phyloP scores from a whole-genome alignment of 352 stramenopile genomes.

The Pythium periplocum region DNA sequence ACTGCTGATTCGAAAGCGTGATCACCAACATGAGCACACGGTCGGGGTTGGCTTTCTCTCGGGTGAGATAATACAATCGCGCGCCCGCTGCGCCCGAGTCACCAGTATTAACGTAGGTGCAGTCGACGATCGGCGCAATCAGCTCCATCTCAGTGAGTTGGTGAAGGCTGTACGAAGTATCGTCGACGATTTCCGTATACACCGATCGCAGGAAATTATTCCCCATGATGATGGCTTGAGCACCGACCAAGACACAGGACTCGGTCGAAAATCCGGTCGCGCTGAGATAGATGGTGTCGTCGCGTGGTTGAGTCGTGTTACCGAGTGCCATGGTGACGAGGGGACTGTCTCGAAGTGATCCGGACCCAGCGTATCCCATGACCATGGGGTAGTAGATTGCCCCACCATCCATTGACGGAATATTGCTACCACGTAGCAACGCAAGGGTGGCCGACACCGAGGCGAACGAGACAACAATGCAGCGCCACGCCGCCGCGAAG shows the following conservation, averaged over 20 bases:
- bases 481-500: conserved; percentile 1
- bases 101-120: not conserved
- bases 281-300: conserved; percentile 8
- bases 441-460: conserved; percentile 1
- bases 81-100: not conserved
- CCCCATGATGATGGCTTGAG: conserved; percentile 1
- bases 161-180: conserved; percentile 4
- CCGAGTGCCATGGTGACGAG: conserved; percentile 1
- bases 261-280: not conserved
- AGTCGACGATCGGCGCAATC: conserved; percentile 13
- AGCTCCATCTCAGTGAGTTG: not conserved
- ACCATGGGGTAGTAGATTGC: conserved; percentile 1
- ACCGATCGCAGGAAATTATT: conserved; percentile 6
- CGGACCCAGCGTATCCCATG: not conserved
- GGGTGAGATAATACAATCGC: conserved; percentile 9
- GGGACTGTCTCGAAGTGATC: conserved; percentile 1
- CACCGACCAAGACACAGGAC: not conserved
- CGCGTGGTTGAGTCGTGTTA: not conserved
- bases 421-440: conserved; percentile 4
- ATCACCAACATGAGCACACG: conserved; percentile 7
- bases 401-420: not conserved
- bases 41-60: not conserved
- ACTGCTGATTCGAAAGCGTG: conserved; percentile 14
- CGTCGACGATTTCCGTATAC: not conserved
- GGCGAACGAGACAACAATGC: conserved; percentile 7